A percentile compares a stretch with the other conserved stretches of the same genome.
These are phyloP conservation scores for Lipomyces yamanashiensis DNA, from an alignment of 805 yeast genomes.

Conservation along the genomic window DNA sequence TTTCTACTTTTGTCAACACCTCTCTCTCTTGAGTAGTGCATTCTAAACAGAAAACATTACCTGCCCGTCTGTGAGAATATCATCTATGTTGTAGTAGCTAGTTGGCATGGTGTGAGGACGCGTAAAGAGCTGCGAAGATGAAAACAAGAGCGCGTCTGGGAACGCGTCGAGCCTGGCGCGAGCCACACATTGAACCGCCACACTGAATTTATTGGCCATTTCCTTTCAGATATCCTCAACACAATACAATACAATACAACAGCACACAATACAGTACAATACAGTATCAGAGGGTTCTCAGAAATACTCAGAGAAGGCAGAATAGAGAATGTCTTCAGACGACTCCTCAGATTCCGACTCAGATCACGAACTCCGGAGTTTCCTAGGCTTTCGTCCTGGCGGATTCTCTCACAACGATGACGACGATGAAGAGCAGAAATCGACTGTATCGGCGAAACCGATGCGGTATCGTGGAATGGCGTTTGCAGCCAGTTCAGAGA, in stretches of 20 bases:
- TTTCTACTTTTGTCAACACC: constrained; percentile 56
- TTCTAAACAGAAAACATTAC: no score
- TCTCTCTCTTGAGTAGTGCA: no score
- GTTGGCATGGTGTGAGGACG: constrained; percentile 14
- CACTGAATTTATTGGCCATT: not conserved
- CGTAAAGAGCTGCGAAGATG: not conserved
- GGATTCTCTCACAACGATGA: constrained; percentile 4
- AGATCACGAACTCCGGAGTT: constrained; percentile 14
- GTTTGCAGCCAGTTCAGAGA: constrained; percentile 27
- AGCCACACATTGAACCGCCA: not conserved
- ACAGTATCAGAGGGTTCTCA: no score
- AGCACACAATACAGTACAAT: not conserved
- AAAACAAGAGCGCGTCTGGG: not conserved
- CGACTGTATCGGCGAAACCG: constrained; percentile 7
- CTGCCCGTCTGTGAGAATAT: constrained; percentile 47
- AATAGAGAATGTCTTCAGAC: constrained; percentile 19
- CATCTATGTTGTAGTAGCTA: constrained; percentile 35
- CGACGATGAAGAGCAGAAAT: constrained; percentile 16
- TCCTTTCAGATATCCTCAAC: not conserved
- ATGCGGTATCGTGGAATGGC: constrained; percentile 33
- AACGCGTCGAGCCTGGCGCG: constrained; percentile 16
- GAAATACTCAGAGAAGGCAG: no score
- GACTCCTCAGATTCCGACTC: constrained; percentile 26
- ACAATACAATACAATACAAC: not conserved
- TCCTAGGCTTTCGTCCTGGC: constrained; percentile 13